Conservation (phyloP, 495 filamentous ascomycete species). For the Neurospora africana region DNA sequence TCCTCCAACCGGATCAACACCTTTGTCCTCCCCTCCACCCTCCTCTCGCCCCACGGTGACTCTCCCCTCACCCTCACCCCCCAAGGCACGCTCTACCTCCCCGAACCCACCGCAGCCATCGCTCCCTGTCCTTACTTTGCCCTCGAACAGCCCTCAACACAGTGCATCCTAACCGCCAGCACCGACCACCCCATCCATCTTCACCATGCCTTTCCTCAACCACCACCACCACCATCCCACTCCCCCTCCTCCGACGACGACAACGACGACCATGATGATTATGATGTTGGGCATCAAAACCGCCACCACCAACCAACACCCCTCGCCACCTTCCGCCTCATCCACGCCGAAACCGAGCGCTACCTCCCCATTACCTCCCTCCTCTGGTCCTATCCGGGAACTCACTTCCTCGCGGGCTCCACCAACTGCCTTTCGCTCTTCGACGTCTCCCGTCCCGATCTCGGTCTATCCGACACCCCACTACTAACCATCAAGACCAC, state of each 20-base stretch:
- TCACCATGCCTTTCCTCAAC: conserved; percentile 25
- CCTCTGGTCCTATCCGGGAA: conserved; percentile 50
- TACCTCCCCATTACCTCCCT: conserved; percentile 70
- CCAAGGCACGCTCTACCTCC: conserved; percentile 49
- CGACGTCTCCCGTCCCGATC: conserved; percentile 58
- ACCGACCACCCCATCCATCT: conserved; percentile 71
- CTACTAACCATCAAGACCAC: conserved; percentile 49
- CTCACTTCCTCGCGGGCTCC: conserved; percentile 61
- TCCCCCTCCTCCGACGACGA: background rate
- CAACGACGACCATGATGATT: background rate
- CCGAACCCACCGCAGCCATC: conserved; percentile 61
- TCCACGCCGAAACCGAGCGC: conserved; percentile 65
- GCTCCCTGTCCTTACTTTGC: conserved; percentile 64
- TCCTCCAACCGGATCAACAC: conserved; percentile 57
- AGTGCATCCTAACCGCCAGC: conserved; percentile 54
- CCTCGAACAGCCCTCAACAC: conserved; percentile 54
- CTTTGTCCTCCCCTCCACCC: conserved; percentile 62
- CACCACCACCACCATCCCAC: background rate
- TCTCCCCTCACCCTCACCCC: conserved; percentile 42
- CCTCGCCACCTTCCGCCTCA: conserved; percentile 57
- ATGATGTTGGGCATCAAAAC: no score
- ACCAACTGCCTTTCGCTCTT: conserved; percentile 66
- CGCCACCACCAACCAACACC: conserved; percentile 20
- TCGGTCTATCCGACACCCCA: conserved; percentile 38
- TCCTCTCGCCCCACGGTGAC: conserved; percentile 43